Percentiles rank a stretch among this genome's conserved stretches.
These are phyloP conservation scores for Penicillium coprophilum DNA, from an alignment of 495 filamentous ascomycete genomes.

Conservation along the genomic window DNA sequence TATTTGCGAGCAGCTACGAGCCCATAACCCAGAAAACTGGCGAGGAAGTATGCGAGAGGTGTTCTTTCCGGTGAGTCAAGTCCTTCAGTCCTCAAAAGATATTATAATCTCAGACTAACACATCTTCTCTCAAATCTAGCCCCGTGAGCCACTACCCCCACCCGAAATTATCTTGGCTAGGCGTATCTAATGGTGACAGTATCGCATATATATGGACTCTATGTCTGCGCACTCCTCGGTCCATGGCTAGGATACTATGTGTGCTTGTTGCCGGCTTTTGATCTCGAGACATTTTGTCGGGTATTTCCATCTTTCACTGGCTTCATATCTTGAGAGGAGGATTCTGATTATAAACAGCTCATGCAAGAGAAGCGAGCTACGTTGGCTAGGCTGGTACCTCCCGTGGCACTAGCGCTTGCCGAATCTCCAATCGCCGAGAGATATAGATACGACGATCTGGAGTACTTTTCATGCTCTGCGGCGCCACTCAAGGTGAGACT, in stretches of 20 bases:
- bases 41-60: slow-evolving; percentile 10
- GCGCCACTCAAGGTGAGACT: slow-evolving; percentile 14
- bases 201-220: slow-evolving; percentile 16
- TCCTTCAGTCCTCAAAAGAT: background rate
- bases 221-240: slow-evolving; percentile 15
- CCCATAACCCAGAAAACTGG: slow-evolving; percentile 14
- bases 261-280: slow-evolving; percentile 15
- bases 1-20: slow-evolving; percentile 10
- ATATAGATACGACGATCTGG: slow-evolving; percentile 12
- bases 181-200: background rate
- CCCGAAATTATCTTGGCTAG: background rate
- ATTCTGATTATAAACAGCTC: background rate
- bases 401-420: slow-evolving; percentile 9
- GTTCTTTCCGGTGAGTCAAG: slow-evolving; percentile 10
- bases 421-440: slow-evolving; percentile 8
- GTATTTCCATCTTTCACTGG: background rate
- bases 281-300: slow-evolving; percentile 14
- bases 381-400: slow-evolving; percentile 15
- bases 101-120: background rate
- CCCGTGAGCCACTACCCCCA: background rate
- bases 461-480: slow-evolving; percentile 19
- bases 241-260: slow-evolving; percentile 17
- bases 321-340: background rate
- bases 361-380: slow-evolving; percentile 11
- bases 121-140: background rate